Conservation (phyloP, 108 stramenopile species). For the Poteriospumella lacustris region DNA sequence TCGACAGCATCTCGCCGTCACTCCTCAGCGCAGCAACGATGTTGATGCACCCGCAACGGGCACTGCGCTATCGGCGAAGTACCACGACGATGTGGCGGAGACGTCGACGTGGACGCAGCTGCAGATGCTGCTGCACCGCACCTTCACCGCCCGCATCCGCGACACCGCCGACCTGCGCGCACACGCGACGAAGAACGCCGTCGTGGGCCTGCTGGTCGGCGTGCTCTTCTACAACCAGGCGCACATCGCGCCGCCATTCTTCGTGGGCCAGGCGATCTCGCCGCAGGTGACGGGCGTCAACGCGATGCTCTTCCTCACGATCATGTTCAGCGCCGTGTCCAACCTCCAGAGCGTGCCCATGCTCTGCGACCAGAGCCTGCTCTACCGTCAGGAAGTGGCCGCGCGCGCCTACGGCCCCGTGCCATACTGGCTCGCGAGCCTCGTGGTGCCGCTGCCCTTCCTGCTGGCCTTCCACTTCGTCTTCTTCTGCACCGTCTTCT, state of each 20-base stretch:
- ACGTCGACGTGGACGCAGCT: background rate
- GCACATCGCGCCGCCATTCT: background rate
- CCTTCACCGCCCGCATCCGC: background rate
- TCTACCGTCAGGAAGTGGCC: background rate
- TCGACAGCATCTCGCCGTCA: background rate
- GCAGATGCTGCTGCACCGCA: background rate
- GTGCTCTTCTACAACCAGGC: slow-evolving; percentile 2
- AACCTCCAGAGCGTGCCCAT: background rate
- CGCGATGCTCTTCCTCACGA: background rate
- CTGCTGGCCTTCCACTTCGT: background rate
- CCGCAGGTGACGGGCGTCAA: background rate
- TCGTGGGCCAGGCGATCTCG: background rate
- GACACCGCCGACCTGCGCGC: background rate
- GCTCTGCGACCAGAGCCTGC: background rate
- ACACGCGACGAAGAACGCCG: background rate
- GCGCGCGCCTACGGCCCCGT: background rate
- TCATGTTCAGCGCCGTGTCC: background rate
- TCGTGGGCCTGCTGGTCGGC: background rate
- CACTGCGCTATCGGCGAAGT: no score
- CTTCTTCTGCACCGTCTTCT: background rate
- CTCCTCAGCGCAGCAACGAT: background rate
- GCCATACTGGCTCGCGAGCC: slow-evolving; percentile 11
- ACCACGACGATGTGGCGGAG: background rate
- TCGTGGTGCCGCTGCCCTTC: background rate
- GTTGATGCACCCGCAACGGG: no score